Evolutionary conservation across 148 eudicot species (phyloP), one percentile per base, ranked within the genome.

Genomic region (Vaccinium macrocarpon): DNA sequence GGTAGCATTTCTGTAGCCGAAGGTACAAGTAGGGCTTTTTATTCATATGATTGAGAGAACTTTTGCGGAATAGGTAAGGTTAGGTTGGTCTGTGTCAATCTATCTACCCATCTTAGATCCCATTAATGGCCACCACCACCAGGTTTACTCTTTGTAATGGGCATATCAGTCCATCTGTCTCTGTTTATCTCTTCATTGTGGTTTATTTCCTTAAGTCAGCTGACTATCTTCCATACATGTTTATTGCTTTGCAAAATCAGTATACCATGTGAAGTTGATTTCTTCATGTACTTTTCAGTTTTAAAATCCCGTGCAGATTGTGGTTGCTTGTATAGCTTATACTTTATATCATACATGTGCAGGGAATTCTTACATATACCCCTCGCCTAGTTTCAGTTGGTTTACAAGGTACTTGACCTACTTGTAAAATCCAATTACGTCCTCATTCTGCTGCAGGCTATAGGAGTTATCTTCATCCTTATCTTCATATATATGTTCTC

Each of bases 281-380:
- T 18, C 75, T 64, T 42, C 21, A 23, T 50, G 38, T 57, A 7
- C 81, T 83, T 76, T 11, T 15, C 8, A 10, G 14, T 78, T 84
- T 35, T 38, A 66, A 77, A 48, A 32, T 68, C 66, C 64, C 62
- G 51, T 50, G 6, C 66, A 68, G 38, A 68, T 48, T 70, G 50
- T 4, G 35, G 27, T 3, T 42, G 61, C 6, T 50, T 82, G 51
- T 68, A 48, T 21, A 80, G 66, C 84, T 84, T 81, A 84, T 55
- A 19, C 46, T 79, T 10, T 16, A 10, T 68, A 55, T 81, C 84
- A 51, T 13, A 74, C 84, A 35, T 88, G 15, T 91, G 87, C 93
- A 96, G 99, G 99, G 98, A 62, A 84, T 90, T 87, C 87, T 81
- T 82, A 93, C 99, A 12, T 96, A 96, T 86, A 96, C 99, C 61